Evolutionary conservation across 106 monocot genomes (phyloP).

Genomic region (Xerophyta viscosa): DNA sequence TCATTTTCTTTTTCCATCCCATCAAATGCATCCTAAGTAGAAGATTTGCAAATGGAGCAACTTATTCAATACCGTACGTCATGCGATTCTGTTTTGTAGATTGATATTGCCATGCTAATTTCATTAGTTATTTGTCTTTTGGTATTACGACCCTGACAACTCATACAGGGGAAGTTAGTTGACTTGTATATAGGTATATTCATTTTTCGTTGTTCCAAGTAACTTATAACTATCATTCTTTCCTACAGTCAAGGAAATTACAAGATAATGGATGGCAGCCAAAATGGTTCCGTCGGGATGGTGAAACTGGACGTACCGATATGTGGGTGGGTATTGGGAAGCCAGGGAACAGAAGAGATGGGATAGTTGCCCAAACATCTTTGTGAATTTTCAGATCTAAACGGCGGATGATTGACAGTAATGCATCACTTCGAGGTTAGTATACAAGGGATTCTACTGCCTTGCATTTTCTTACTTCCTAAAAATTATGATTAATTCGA

Average conservation of each 20-base stretch:
- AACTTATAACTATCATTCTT: neutral
- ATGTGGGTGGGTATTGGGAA: conserved; percentile 76
- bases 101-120: no score
- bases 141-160: no score
- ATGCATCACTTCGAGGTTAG: neutral
- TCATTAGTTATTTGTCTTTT: no score
- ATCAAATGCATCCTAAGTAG: no score
- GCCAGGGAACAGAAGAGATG: conserved; percentile 50
- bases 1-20: no score
- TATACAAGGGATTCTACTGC: neutral
- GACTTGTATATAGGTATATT: no score
- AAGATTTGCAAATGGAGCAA: no score
- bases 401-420: neutral
- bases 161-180: no score
- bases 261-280: conserved; percentile 77
- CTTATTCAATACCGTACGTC: no score
- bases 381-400: conserved; percentile 33
- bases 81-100: no score
- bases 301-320: conserved; percentile 31
- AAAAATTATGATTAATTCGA: neutral
- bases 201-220: no score
- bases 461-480: neutral
- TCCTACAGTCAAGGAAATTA: conserved; percentile 50
- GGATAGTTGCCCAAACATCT: conserved; percentile 57
- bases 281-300: conserved; percentile 42